Evolutionary conservation across 345 rosid species (phyloP), one percentile per base, ranked within the genome.

Genomic region (Linum usitatissimum): DNA sequence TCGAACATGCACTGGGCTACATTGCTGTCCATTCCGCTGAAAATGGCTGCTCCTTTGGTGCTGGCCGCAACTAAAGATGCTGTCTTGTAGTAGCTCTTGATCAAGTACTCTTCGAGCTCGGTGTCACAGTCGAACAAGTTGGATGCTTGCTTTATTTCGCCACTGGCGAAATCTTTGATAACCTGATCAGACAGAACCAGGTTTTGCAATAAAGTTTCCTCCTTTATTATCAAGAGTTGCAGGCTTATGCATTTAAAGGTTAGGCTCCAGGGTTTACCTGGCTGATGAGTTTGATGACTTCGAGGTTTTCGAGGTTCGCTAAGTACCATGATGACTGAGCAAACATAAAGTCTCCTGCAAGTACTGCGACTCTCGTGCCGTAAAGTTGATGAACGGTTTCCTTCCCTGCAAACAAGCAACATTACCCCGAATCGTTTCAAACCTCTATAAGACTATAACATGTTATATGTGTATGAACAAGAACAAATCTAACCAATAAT

Each of bases 281-380:
- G 75, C 97, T 87, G 58, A 93, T 93, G 64, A 93, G 96, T 72
- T 90, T 93, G 77, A 90, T 93, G 75, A 90, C 95, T 77, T 90
- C 84, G 10, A 93, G 77, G 72, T 87, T 93, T 72, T 90, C 99
- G 5, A 93, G 96, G 75, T 90, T 93, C 20, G 99, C 97, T 0
- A 93, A 83, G 79, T 84, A 90, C 97, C 99, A 90, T 14, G 97
- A 93, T 3, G 99, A 87, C 77, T 93, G 99, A 77, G 95, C 97
- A 79, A 90, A 93, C 97, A 90, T 86, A 74, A 86, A 93, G 64
- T 93, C 99, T 64, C 96, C 97, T 30, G 94, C 97, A 76, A 93
- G 70, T 39, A 90, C 82, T 5, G 97, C 96, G 19, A 93, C 86
- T 75, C 99, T 86, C 30, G 97, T 87, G 54, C 97, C 99, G 1